phyloP scores from a whole-genome alignment of 2,329 filamentous ascomycete genomes.

The Paracamarosporium sp. region DNA sequence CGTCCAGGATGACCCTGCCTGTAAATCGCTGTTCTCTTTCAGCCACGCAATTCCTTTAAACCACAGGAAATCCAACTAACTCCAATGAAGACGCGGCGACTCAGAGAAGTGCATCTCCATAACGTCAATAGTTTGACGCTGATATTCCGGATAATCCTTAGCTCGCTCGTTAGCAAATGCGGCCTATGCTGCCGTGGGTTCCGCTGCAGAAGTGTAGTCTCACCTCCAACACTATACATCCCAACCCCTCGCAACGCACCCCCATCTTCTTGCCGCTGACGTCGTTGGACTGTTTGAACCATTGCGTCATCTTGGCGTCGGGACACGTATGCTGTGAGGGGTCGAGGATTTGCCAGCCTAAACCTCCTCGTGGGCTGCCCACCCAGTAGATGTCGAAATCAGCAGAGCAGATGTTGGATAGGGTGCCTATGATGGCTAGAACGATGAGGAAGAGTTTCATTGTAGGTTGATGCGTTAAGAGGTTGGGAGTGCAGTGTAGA shows the following conservation, averaged over 20 bases:
- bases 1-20: background rate
- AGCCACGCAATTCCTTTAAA: background rate
- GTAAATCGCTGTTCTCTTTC: background rate
- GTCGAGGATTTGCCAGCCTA: background rate
- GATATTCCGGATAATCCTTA: too few relatives aligned
- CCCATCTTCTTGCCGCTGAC: background rate
- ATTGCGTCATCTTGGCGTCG: background rate
- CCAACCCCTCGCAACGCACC: background rate
- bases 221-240: too few relatives aligned
- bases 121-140: background rate
- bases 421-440: too few relatives aligned
- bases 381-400: background rate
- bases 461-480: too few relatives aligned
- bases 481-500: too few relatives aligned
- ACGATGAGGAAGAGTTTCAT: too few relatives aligned
- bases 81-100: background rate
- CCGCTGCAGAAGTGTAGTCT: too few relatives aligned
- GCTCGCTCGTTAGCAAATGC: background rate
- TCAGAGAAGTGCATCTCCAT: slow-evolving; percentile 1
- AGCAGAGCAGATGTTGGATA: too few relatives aligned
- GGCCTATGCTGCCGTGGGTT: too few relatives aligned
- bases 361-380: too few relatives aligned
- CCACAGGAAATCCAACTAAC: background rate
- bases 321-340: background rate
- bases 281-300: background rate